Percentiles rank a stretch among this genome's conserved stretches.
Evolutionary conservation across 192 early-diverging fungal species (phyloP).

Genomic region (Coemansia sp.): DNA sequence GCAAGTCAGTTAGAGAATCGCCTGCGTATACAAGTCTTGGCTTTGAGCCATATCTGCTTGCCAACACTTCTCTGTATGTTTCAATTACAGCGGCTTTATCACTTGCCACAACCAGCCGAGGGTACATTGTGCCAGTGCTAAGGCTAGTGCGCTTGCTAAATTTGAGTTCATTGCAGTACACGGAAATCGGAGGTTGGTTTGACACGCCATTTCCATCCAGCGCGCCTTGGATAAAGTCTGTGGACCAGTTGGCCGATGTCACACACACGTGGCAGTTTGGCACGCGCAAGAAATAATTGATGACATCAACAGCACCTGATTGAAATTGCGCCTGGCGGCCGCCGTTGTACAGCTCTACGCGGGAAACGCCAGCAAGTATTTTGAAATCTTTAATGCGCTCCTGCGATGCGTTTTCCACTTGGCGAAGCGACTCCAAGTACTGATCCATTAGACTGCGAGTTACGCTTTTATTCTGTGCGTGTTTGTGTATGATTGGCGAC

Average conservation of each 20-base stretch:
- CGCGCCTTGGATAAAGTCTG: slow-evolving; percentile 46
- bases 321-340: slow-evolving; percentile 21
- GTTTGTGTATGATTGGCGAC: slow-evolving; percentile 1
- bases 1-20: slow-evolving; percentile 53
- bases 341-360: slow-evolving; percentile 14
- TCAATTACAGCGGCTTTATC: slow-evolving; percentile 34
- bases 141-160: slow-evolving; percentile 21
- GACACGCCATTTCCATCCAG: slow-evolving; percentile 30
- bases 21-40: slow-evolving; percentile 38
- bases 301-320: slow-evolving; percentile 18
- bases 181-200: background rate
- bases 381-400: slow-evolving; percentile 14
- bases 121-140: slow-evolving; percentile 20
- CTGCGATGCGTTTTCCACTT: slow-evolving; percentile 34
- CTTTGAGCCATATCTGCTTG: background rate
- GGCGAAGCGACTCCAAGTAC: slow-evolving; percentile 33
- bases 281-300: slow-evolving; percentile 19
- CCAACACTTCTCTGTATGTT: background rate
- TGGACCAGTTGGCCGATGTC: slow-evolving; percentile 52
- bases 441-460: slow-evolving; percentile 6
- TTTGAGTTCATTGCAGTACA: slow-evolving; percentile 32
- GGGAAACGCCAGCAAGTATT: slow-evolving; percentile 26
- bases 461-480: background rate
- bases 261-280: slow-evolving; percentile 20
- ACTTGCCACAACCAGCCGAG: slow-evolving; percentile 24